These are phyloP conservation scores for Ehretia macrophylla DNA, from an alignment of 257 asterid genomes.

Conservation along the genomic window DNA sequence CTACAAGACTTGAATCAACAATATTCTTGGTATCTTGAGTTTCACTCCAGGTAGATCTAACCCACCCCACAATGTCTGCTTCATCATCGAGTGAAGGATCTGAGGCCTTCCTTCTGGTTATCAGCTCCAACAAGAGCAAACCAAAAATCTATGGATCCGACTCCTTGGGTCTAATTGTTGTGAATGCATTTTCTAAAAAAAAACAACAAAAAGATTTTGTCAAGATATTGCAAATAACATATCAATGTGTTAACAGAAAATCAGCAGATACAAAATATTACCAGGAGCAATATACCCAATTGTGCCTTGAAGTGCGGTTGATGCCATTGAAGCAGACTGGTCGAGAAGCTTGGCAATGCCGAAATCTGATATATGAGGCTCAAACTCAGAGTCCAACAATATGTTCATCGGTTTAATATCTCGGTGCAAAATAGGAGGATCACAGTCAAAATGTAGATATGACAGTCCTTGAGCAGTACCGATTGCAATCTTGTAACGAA, in stretches of 20 bases:
- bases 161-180: constrained; percentile 51
- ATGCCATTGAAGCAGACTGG: constrained; percentile 42
- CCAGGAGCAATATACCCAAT: constrained; percentile 88
- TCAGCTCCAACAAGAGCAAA: constrained; percentile 62
- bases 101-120: constrained; percentile 51
- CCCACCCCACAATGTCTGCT: constrained; percentile 51
- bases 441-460: constrained; percentile 82
- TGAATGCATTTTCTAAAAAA: constrained; percentile 60
- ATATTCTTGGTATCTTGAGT: constrained; percentile 35
- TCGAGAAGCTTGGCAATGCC: constrained; percentile 84
- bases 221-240: neutral
- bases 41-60: constrained; percentile 34
- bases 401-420: constrained; percentile 81
- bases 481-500: constrained; percentile 56
- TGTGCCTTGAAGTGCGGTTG: constrained; percentile 53
- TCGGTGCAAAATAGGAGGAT: constrained; percentile 67
- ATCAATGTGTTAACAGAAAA: neutral
- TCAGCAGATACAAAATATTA: constrained; percentile 30
- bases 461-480: constrained; percentile 77
- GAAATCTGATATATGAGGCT: constrained; percentile 80
- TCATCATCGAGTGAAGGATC: constrained; percentile 46
- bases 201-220: neutral
- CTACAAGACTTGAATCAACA: constrained; percentile 47
- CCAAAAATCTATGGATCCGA: constrained; percentile 81
- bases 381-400: constrained; percentile 65